phyloP scores from a whole-genome alignment of 352 stramenopile species.

The Phytopythium sindhum region DNA sequence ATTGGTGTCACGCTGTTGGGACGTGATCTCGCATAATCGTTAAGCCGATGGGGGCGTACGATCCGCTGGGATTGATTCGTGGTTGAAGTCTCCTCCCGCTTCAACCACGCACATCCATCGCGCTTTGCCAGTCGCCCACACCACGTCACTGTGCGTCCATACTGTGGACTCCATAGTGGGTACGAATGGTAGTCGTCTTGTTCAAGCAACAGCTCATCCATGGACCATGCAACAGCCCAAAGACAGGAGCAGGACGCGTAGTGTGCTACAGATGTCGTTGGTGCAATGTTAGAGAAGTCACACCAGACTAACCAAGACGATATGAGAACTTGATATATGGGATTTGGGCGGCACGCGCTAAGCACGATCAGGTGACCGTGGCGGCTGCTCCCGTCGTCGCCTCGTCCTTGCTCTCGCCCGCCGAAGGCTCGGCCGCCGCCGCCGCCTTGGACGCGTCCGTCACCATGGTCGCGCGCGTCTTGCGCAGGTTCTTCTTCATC shows the following conservation, averaged over 20 bases:
- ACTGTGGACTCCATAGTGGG: too few relatives aligned
- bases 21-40: background rate
- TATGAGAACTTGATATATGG: background rate
- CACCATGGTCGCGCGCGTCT: constrained; percentile 40
- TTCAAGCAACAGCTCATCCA: too few relatives aligned
- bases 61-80: background rate
- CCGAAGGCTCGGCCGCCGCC: background rate
- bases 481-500: constrained; percentile 87
- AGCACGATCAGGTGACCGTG: background rate
- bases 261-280: too few relatives aligned
- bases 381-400: background rate
- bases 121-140: background rate
- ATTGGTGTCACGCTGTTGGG: too few relatives aligned
- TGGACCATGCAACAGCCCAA: too few relatives aligned
- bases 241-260: too few relatives aligned
- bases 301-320: background rate
- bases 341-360: background rate
- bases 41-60: background rate
- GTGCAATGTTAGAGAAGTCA: background rate
- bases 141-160: background rate
- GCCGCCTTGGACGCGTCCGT: constrained; percentile 7
- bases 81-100: background rate
- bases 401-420: constrained; percentile 1
- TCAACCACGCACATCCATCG: background rate
- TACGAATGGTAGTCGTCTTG: too few relatives aligned